Conservation (phyloP, 2,329 filamentous ascomycete genomes). For the Pseudonectria buxi region DNA sequence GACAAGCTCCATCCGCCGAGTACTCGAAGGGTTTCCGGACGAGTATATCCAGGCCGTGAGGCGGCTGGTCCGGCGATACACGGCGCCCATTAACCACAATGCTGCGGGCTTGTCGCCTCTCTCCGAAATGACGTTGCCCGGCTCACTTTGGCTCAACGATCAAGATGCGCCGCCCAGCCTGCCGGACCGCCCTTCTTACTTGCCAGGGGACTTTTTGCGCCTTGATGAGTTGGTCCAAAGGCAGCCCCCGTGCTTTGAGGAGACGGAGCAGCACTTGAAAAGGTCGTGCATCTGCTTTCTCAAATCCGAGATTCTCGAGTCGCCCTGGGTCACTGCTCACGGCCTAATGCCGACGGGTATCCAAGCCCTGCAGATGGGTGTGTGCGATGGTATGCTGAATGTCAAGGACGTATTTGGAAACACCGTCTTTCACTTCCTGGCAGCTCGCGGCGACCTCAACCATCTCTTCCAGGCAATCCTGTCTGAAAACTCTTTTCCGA, state of each 20-base stretch:
- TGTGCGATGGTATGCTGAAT: constrained; percentile 7
- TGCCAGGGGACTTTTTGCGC: constrained; percentile 47
- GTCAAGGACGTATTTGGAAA: constrained; percentile 39
- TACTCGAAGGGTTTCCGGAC: constrained; percentile 26
- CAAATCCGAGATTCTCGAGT: constrained; percentile 14
- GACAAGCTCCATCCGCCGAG: constrained; percentile 27
- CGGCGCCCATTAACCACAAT: constrained; percentile 21
- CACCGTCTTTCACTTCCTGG: constrained; percentile 40
- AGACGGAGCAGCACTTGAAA: constrained; percentile 16
- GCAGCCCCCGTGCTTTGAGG: constrained; percentile 14
- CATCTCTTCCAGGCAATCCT: constrained; percentile 23
- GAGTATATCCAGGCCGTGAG: constrained; percentile 32
- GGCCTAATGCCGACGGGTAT: constrained; percentile 17
- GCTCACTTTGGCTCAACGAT: constrained; percentile 24
- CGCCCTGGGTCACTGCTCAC: constrained; percentile 24
- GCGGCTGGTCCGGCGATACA: constrained; percentile 33
- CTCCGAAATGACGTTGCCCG: constrained; percentile 12
- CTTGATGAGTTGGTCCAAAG: constrained; percentile 15
- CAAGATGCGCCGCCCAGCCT: constrained; percentile 17
- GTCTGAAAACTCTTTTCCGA: constrained; percentile 6
- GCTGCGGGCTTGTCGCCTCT: constrained; percentile 17
- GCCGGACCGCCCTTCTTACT: constrained; percentile 20
- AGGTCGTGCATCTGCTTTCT: constrained; percentile 25
- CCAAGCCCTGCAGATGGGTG: constrained; percentile 9
- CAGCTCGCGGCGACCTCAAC: constrained; percentile 25